Base-by-base conservation (phyloP, 208 protist genomes). In the Trypanosoma theileri region DNA sequence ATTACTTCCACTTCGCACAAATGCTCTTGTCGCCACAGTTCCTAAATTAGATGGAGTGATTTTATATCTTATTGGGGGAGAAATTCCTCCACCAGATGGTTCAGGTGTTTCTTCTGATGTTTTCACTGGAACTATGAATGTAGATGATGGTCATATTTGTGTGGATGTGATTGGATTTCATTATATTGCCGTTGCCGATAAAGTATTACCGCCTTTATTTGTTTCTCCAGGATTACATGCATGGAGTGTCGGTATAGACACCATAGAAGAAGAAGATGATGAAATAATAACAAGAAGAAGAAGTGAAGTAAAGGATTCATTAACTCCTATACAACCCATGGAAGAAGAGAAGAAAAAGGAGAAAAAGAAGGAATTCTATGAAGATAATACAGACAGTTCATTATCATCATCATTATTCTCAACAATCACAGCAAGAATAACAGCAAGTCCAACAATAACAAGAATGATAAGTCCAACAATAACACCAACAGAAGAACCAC, bases 41-140 rank as follows among this genome's bases (percentile, higher is more conserved):
- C 64, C 63, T 8, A 59, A 40, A 17, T 7, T 11, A 2, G 24
- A 66, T 59, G 35, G 48, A 42, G 24, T 76, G 17, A 63, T 12
- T 41, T 22, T 65, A 26, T 78, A 64, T 59, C 73, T 78, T 31
- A 40, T 50, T 42, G 73, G 73, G 2, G 73, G 73, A 1, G 48
- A 73, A 53, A 66, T 78, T 45, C 66, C 66, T 4, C 46, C 65
- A 31, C 73, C 73, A 24, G 48, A 66, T n/a, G 73, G 66, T n/a
- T 22, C 3, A 16, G 59, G 58, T 17, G 44, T 59, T 41, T 70
- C 73, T 1, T 57, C 26, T 14, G 57, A 78, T 56, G 22, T 78
- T 42, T 78, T 78, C 53, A 73, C 19, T 22, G 73, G 65, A 4
- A 63, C 9, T 16, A 72, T 78, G 63, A 0, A 4, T 57, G 46